Evolutionary conservation across 2,329 filamentous ascomycete genomes (phyloP).

Genomic region (Dactylellina haptotyla): DNA sequence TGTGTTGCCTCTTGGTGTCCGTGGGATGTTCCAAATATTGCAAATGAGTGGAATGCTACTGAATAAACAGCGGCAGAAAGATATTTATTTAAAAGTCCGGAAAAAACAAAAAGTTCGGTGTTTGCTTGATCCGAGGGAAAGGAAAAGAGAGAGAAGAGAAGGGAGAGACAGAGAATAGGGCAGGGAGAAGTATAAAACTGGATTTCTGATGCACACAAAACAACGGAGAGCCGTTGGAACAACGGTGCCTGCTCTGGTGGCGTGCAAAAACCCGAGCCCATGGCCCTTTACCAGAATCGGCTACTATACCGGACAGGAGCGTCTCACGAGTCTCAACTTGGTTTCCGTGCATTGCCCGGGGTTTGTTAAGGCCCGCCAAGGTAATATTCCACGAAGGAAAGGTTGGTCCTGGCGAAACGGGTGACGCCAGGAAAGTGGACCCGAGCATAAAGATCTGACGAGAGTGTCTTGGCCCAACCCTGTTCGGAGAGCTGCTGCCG

Average conservation of each 20-base stretch:
- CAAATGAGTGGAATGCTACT: slow-evolving; percentile 51
- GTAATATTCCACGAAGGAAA: slow-evolving; percentile 29
- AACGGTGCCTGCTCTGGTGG: too few relatives aligned
- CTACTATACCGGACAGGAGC: slow-evolving; percentile 39
- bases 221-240: too few relatives aligned
- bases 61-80: slow-evolving; percentile 22
- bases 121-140: slow-evolving; percentile 8
- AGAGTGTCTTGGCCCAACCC: slow-evolving; percentile 25
- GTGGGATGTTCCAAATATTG: slow-evolving; percentile 1
- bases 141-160: slow-evolving; percentile 10
- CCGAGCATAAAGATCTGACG: slow-evolving; percentile 33
- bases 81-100: slow-evolving; percentile 10
- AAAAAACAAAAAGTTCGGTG: slow-evolving; percentile 43
- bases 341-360: slow-evolving; percentile 23
- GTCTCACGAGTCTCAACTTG: slow-evolving; percentile 42
- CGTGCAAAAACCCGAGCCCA: slow-evolving; percentile 29
- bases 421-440: slow-evolving; percentile 38
- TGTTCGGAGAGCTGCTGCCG: slow-evolving; percentile 36
- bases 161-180: slow-evolving; percentile 6
- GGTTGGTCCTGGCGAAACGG: slow-evolving; percentile 49
- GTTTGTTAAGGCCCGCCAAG: slow-evolving; percentile 40
- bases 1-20: slow-evolving; percentile 36
- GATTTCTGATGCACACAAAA: slow-evolving; percentile 20
- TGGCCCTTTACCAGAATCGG: slow-evolving; percentile 29
- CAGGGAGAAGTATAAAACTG: slow-evolving; percentile 44